Evolutionary conservation across 148 eudicot species (phyloP).

Genomic region (Polygonum aviculare): DNA sequence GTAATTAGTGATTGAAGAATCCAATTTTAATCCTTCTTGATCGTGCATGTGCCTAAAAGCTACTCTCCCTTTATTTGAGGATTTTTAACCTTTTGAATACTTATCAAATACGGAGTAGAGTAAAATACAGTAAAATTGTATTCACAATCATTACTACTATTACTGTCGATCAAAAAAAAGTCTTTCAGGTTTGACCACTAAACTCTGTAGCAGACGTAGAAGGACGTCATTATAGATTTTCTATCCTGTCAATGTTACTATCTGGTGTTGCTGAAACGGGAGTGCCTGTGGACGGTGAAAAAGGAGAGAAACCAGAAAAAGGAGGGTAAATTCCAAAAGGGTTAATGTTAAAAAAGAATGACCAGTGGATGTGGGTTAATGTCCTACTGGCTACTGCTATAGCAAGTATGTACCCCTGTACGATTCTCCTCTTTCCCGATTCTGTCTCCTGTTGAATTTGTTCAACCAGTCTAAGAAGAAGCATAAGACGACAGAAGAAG

Average conservation of each 20-base stretch:
- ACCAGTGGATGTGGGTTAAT: not conserved
- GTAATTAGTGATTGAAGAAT: not conserved
- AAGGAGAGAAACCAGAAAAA: not conserved
- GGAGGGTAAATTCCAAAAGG: not conserved
- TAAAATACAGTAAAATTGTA: too few species aligned
- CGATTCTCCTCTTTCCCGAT: not conserved
- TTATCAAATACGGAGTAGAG: too few species aligned
- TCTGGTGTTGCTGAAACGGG: not conserved
- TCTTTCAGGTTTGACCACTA: not conserved
- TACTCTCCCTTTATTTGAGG: not conserved
- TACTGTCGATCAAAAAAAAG: not conserved
- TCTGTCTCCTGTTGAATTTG: not conserved
- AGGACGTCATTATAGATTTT: not conserved
- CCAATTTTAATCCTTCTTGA: not conserved
- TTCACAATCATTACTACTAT: not conserved
- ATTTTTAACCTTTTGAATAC: too few species aligned
- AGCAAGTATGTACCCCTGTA: not conserved
- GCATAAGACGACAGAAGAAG: not conserved
- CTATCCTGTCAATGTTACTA: not conserved
- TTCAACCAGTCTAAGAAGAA: not conserved
- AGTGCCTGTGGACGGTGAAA: not conserved
- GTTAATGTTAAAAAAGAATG: not conserved
- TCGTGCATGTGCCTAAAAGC: not conserved
- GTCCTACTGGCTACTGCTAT: not conserved
- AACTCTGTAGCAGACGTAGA: not conserved